Base-by-base conservation (phyloP, 176 grass and related monocot genomes). In the Miscanthus lutarioriparius region DNA sequence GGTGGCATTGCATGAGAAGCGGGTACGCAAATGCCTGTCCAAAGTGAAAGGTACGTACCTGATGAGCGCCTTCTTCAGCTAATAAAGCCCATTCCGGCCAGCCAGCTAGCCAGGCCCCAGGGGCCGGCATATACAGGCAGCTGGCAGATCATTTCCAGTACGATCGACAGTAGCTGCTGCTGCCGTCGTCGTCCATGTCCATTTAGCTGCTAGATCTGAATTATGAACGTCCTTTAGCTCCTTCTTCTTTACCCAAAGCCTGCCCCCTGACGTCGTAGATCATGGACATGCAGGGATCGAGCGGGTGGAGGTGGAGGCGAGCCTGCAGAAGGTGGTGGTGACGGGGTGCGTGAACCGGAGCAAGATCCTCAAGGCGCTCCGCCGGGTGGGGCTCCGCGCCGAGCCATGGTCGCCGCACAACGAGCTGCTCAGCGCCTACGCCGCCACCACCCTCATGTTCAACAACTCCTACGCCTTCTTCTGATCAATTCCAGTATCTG, bases 1-100 rank as follows among this genome's bases (percentile, higher is more conserved):
- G 96, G 96, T 99, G 78, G 89, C 96, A 38, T 35, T 99, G 41
- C 96, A 96, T 82, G 96, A 99, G 88, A 99, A 92, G 89, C 94
- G 96, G 80, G 81, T 99, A 77, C 94, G 93, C 62, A 99, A 84
- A 89, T 99, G 93, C 69, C 84, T 99, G 80, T 99, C 96, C 88
- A 99, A 99, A 99, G 96, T 99, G 80, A 99, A 99, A 99, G 96
- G 96, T 99, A 88, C 74, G 19, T n/a, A 81, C 62, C 1, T 64
- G 25, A n/a, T 62, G 23, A 64, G 4, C 26, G 14, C 10, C 32
- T 23, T 17, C 15, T 17, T 8, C 33, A 77, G 54, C 64, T 19
- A 78, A 78, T 11, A 78, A 86, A 71, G 74, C 11, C 66, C 65
- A 63, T 23, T 25, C 56, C 7, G 9, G 22, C 20, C 22, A 4